These are phyloP conservation scores for Mycosphaerella sp. DNA, from an alignment of 2,329 filamentous ascomycete species.

Conservation along the genomic window DNA sequence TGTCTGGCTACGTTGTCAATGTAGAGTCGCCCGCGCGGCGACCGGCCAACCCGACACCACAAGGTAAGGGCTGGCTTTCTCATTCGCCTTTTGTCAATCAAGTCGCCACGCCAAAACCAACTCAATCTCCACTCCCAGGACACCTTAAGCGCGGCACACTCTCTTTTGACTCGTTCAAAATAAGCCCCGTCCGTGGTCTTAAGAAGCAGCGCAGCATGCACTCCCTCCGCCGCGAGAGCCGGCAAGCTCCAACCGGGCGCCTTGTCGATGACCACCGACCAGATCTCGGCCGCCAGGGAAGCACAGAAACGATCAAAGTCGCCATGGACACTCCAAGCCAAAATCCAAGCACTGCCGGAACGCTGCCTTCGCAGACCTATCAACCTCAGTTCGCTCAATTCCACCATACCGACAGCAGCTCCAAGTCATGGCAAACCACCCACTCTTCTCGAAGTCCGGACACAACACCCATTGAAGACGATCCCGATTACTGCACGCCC, in stretches of 20 bases:
- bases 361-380: conserved; percentile 5
- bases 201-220: conserved; percentile 31
- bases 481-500: conserved; percentile 17
- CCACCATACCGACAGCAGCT: conserved; percentile 2
- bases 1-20: conserved; percentile 21
- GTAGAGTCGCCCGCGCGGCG: conserved; percentile 19
- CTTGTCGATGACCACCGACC: conserved; percentile 8
- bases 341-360: conserved; percentile 8
- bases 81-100: conserved; percentile 30
- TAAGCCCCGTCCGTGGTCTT: conserved; percentile 30
- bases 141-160: conserved; percentile 33
- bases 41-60: conserved; percentile 18
- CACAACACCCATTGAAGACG: conserved; percentile 17
- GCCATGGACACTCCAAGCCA: conserved; percentile 21
- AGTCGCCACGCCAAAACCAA: conserved; percentile 23
- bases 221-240: conserved; percentile 30
- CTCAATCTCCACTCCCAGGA: conserved; percentile 27
- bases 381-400: conserved; percentile 8
- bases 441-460: conserved; percentile 11
- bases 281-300: conserved; percentile 29
- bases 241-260: conserved; percentile 14
- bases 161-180: conserved; percentile 22
- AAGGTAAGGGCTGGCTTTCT: conserved; percentile 22
- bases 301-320: conserved; percentile 43
- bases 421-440: conserved; percentile 16